Percentiles rank a stretch among this genome's conserved stretches.
phyloP scores from a whole-genome alignment of 2,329 filamentous ascomycete species.

The Herpotrichia juniperi region DNA sequence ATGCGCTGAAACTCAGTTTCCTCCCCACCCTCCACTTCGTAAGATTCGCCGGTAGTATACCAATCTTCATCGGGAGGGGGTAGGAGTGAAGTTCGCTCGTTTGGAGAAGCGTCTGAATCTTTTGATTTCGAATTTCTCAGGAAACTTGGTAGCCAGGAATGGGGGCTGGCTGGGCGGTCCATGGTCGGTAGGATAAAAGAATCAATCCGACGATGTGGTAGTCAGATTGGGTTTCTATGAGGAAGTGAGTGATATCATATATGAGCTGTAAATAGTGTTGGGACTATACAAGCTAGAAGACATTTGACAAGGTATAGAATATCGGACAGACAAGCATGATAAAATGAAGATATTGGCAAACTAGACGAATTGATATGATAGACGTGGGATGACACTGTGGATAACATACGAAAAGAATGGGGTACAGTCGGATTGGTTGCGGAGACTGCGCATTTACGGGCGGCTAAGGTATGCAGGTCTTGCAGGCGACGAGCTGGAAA shows the following conservation, averaged over 20 bases:
- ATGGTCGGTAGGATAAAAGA: constrained; percentile 20
- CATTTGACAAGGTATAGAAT: constrained; percentile 18
- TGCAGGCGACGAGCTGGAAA: constrained; percentile 18
- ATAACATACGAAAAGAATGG: constrained; percentile 24
- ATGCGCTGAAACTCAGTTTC: constrained; percentile 46
- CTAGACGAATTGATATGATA: constrained; percentile 19
- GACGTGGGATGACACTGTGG: constrained; percentile 27
- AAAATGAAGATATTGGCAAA: neutral
- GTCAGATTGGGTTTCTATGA: constrained; percentile 23
- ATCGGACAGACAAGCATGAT: constrained; percentile 5
- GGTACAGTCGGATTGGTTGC: constrained; percentile 27
- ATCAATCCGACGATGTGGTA: too few relatives aligned
- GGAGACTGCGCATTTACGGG: constrained; percentile 11
- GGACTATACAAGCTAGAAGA: constrained; percentile 6
- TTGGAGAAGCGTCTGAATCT: constrained; percentile 30
- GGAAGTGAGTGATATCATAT: neutral
- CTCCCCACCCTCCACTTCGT: constrained; percentile 46
- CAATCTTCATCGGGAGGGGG: constrained; percentile 48
- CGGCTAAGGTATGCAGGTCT: constrained; percentile 11
- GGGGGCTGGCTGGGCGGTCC: constrained; percentile 24
- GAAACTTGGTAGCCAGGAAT: constrained; percentile 38
- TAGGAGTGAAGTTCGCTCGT: constrained; percentile 53
- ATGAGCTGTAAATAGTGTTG: neutral
- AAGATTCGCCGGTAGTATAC: constrained; percentile 39
- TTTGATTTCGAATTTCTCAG: constrained; percentile 26